Evolutionary conservation across 805 yeast genomes (phyloP).

Genomic region (Saccharomycodes ludwigii): DNA sequence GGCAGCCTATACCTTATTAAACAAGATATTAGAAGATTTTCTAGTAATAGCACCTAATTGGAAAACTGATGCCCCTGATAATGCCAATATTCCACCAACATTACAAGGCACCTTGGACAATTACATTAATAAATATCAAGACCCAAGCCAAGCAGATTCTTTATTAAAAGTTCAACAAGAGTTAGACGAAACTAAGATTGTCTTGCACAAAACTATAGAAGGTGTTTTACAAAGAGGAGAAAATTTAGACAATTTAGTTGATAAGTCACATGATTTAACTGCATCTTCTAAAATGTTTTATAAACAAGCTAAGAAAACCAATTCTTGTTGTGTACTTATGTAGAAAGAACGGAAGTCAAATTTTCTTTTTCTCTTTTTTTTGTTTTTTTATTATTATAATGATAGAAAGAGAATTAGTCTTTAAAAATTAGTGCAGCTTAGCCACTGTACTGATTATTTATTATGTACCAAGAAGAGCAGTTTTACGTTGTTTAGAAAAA

Average conservation of each 20-base stretch:
- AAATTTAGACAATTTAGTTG: conserved; percentile 85
- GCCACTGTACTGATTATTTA: conserved; percentile 2
- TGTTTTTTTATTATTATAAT: conserved; percentile 24
- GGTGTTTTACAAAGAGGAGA: conserved; percentile 93
- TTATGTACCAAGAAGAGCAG: conserved; percentile 1
- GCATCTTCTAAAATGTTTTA: conserved; percentile 86
- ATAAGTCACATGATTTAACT: conserved; percentile 87
- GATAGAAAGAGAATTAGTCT: conserved; percentile 6
- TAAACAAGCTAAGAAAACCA: conserved; percentile 92
- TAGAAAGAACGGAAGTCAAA: too few species aligned
- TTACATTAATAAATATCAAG: conserved; percentile 79
- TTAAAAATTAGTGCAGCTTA: conserved; percentile 3
- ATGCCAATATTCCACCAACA: conserved; percentile 19
- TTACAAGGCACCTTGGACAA: conserved; percentile 48
- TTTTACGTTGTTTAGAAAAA: too few species aligned
- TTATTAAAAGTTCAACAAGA: conserved; percentile 96
- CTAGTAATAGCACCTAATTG: conserved; percentile 77
- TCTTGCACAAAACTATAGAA: conserved; percentile 90
- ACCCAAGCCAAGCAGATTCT: conserved; percentile 94
- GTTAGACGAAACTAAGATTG: conserved; percentile 93
- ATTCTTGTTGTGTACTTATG: conserved; percentile 76
- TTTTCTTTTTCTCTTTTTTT: conserved; percentile 29
- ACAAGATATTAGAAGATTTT: conserved; percentile 86
- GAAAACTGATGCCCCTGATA: conserved; percentile 30
- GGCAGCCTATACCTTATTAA: conserved; percentile 87